These are phyloP conservation scores for Daphne laureola DNA, from an alignment of 441 rosid species.

Conservation along the genomic window DNA sequence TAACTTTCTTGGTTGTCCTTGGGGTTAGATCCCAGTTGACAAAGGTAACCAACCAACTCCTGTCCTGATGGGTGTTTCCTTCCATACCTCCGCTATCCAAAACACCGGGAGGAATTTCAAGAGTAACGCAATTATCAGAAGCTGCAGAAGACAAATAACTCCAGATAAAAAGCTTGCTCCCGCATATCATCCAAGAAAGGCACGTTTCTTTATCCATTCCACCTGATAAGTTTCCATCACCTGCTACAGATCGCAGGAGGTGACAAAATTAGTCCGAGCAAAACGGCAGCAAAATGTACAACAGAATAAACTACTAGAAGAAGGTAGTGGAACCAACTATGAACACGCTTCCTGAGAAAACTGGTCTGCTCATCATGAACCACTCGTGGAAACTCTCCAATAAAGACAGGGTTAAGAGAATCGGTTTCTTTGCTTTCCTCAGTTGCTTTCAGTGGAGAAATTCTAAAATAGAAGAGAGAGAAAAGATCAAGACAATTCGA, in stretches of 20 bases:
- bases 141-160: conserved; percentile 46
- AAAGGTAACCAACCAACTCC: conserved; percentile 58
- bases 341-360: conserved; percentile 38
- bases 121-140: conserved; percentile 47
- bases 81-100: conserved; percentile 23
- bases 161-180: conserved; percentile 71
- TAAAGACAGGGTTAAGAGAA: conserved; percentile 76
- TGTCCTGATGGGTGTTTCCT: conserved; percentile 23
- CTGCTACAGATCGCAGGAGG: conserved; percentile 30
- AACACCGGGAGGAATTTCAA: conserved; percentile 52
- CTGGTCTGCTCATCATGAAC: conserved; percentile 67
- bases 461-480: conserved; percentile 31
- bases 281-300: conserved; percentile 11
- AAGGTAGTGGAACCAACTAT: conserved; percentile 41
- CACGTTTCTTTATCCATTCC: conserved; percentile 75
- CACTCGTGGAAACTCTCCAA: conserved; percentile 79
- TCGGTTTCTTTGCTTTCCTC: conserved; percentile 45
- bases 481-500: conserved; percentile 16
- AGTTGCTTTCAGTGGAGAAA: conserved; percentile 36
- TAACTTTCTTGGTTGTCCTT: conserved; percentile 26
- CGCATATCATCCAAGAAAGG: conserved; percentile 74
- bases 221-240: conserved; percentile 48
- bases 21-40: conserved; percentile 49
- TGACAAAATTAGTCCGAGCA: conserved; percentile 12
- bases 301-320: background rate